Percentiles rank a stretch among this genome's conserved stretches.
Evolutionary conservation across 805 yeast genomes (phyloP).

Genomic region (Wickerhamomyces sydowiorum): DNA sequence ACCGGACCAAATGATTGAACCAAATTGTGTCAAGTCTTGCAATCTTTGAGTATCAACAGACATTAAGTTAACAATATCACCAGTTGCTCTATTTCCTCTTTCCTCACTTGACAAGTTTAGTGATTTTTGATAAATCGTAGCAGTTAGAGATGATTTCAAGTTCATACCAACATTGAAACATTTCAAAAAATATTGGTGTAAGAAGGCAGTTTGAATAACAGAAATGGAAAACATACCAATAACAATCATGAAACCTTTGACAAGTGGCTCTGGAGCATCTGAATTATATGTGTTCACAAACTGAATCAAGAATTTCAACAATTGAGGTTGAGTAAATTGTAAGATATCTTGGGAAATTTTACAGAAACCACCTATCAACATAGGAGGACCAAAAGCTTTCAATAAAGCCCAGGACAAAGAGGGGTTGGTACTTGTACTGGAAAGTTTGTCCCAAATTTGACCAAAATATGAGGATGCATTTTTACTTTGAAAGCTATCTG

Average conservation of each 20-base stretch:
- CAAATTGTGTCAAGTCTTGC: slow-evolving; percentile 74
- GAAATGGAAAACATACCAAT: slow-evolving; percentile 70
- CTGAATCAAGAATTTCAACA: slow-evolving; percentile 59
- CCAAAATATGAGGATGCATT: slow-evolving; percentile 46
- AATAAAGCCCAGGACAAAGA: slow-evolving; percentile 58
- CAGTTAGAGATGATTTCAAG: slow-evolving; percentile 61
- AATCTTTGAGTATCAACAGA: slow-evolving; percentile 88
- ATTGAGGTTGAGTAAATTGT: slow-evolving; percentile 82
- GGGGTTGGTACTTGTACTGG: slow-evolving; percentile 37
- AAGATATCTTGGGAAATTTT: slow-evolving; percentile 72
- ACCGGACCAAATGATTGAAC: slow-evolving; percentile 85
- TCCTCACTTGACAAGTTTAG: slow-evolving; percentile 67
- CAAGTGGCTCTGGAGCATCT: slow-evolving; percentile 42
- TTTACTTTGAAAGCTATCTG: slow-evolving; percentile 56
- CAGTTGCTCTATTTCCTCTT: slow-evolving; percentile 67
- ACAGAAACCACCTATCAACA: slow-evolving; percentile 64
- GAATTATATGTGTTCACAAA: slow-evolving; percentile 46
- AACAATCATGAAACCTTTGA: slow-evolving; percentile 73
- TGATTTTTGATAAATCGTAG: slow-evolving; percentile 64
- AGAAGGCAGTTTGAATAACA: slow-evolving; percentile 66
- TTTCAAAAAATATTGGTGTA: slow-evolving; percentile 76
- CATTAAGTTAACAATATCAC: slow-evolving; percentile 93
- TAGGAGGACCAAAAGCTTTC: slow-evolving; percentile 66
- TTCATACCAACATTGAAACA: slow-evolving; percentile 75
- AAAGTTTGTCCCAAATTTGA: slow-evolving; percentile 55